Percentiles rank a stretch among this genome's conserved stretches.
phyloP scores from a whole-genome alignment of 2,329 filamentous ascomycete genomes.

The Coniochaeta sp. region DNA sequence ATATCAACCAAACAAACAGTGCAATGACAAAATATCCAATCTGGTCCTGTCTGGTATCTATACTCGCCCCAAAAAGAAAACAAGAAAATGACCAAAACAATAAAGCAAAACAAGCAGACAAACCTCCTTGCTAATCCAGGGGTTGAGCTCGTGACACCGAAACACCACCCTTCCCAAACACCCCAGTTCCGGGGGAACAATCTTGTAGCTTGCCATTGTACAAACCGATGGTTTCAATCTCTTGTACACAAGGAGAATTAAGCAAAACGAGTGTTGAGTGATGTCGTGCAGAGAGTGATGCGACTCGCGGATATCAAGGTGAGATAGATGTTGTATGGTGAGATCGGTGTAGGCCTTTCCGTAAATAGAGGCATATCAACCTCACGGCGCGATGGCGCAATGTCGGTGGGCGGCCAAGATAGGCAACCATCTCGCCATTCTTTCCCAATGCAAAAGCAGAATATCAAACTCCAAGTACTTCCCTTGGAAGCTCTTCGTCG shows the following conservation, averaged over 20 bases:
- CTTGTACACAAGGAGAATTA: background rate
- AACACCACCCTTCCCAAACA: background rate
- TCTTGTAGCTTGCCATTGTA: background rate
- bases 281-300: background rate
- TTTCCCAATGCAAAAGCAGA: background rate
- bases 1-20: background rate
- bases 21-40: background rate
- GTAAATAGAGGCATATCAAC: too few relatives aligned
- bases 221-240: background rate
- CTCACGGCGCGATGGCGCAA: background rate
- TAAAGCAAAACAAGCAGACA: background rate
- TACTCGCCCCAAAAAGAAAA: background rate
- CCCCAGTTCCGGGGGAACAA: background rate
- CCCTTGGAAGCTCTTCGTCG: background rate
- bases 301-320: background rate
- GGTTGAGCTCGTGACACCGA: background rate
- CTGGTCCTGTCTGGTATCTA: background rate
- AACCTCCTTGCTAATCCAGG: background rate
- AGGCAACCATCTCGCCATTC: background rate
- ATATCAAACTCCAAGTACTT: slow-evolving; percentile 1
- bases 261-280: background rate
- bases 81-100: background rate
- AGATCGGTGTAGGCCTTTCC: background rate
- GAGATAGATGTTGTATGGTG: background rate
- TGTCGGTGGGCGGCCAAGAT: background rate